Evolutionary conservation across 768 basidiomycete genomes (phyloP).

Genomic region (Artomyces pyxidatus): DNA sequence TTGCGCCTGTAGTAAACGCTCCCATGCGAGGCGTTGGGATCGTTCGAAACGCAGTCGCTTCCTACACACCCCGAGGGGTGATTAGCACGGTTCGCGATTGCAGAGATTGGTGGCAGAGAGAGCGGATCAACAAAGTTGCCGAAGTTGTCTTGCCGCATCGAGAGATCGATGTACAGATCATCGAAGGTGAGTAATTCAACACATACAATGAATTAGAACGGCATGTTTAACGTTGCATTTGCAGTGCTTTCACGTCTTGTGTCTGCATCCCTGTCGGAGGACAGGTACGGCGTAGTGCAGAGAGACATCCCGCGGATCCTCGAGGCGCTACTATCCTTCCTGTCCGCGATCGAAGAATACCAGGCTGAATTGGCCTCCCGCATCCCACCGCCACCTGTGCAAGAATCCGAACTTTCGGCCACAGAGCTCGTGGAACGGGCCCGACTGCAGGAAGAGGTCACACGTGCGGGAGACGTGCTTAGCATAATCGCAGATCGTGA

Average conservation of each 20-base stretch:
- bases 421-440: constrained; percentile 31
- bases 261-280: constrained; percentile 70
- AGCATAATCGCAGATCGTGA: constrained; percentile 50
- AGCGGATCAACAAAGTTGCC: constrained; percentile 43
- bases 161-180: constrained; percentile 52
- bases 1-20: constrained; percentile 16
- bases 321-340: constrained; percentile 65
- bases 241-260: constrained; percentile 60
- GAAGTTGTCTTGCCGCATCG: constrained; percentile 50
- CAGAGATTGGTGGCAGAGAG: constrained; percentile 48
- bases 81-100: constrained; percentile 21
- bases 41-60: neutral
- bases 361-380: constrained; percentile 41
- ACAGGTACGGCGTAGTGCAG: constrained; percentile 78
- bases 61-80: constrained; percentile 26
- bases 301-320: constrained; percentile 76
- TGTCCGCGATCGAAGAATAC: constrained; percentile 59
- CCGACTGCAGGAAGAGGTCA: constrained; percentile 39
- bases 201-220: too few relatives aligned
- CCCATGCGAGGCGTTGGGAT: neutral
- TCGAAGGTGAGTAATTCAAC: constrained; percentile 46
- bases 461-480: constrained; percentile 47
- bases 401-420: constrained; percentile 22
- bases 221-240: neutral
- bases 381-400: constrained; percentile 30